Conservation (phyloP, 768 basidiomycete genomes). For the Kwoniella mangroviensis region DNA sequence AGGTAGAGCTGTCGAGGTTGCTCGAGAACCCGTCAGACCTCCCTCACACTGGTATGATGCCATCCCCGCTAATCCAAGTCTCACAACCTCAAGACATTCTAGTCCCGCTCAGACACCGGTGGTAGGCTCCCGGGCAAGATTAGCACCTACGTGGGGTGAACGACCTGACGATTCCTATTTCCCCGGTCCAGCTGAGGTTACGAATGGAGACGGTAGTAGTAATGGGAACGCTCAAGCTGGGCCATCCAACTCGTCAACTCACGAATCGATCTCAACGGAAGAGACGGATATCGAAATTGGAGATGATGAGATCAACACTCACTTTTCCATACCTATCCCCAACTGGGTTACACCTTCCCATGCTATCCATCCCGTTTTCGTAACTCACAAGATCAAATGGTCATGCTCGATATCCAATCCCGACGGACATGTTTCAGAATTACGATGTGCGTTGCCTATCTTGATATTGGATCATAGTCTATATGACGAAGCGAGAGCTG, state of each 20-base stretch:
- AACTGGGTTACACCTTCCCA: slow-evolving; percentile 71
- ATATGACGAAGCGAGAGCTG: slow-evolving; percentile 73
- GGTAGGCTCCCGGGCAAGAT: slow-evolving; percentile 6
- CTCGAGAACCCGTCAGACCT: slow-evolving; percentile 25
- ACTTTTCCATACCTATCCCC: slow-evolving; percentile 68
- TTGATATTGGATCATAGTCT: slow-evolving; percentile 77
- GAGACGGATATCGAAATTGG: slow-evolving; percentile 41
- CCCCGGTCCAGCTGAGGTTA: slow-evolving; percentile 10
- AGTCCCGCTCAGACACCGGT: slow-evolving; percentile 22
- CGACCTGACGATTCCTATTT: slow-evolving; percentile 25
- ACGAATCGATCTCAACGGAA: background rate
- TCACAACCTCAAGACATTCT: slow-evolving; percentile 8
- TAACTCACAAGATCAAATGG: slow-evolving; percentile 72
- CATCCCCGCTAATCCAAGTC: background rate
- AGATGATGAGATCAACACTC: slow-evolving; percentile 62
- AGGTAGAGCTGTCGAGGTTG: slow-evolving; percentile 59
- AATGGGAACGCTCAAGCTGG: slow-evolving; percentile 14
- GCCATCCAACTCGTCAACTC: slow-evolving; percentile 23
- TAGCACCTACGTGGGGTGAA: slow-evolving; percentile 2
- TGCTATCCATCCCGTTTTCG: slow-evolving; percentile 71
- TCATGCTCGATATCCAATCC: slow-evolving; percentile 75
- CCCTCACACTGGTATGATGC: slow-evolving; percentile 21
- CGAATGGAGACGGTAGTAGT: slow-evolving; percentile 8
- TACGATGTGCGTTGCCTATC: slow-evolving; percentile 91
- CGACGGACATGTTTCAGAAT: slow-evolving; percentile 90